phyloP scores from a whole-genome alignment of 106 monocot genomes.

The Amphibolis antarctica region DNA sequence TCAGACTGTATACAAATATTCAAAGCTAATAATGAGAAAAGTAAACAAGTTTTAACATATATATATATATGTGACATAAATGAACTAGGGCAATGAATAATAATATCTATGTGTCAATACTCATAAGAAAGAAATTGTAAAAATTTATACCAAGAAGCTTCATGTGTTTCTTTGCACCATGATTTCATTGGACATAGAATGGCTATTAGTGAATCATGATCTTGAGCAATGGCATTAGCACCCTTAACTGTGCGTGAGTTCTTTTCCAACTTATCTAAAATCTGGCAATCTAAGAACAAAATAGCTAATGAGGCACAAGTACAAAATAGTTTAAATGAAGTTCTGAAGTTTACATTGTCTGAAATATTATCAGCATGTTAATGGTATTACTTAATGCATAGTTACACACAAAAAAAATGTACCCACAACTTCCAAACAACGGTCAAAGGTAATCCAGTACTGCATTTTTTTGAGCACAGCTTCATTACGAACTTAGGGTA shows the following conservation, averaged over 20 bases:
- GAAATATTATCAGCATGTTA: not conserved
- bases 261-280: conserved; percentile 77
- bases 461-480: too few species aligned
- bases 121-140: not conserved
- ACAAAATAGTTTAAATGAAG: not conserved
- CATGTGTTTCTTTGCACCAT: conserved; percentile 11
- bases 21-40: too few species aligned
- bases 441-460: too few species aligned
- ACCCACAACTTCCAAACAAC: too few species aligned
- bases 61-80: too few species aligned
- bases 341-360: not conserved
- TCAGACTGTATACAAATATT: too few species aligned
- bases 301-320: not conserved
- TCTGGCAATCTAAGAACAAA: conserved; percentile 31
- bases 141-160: not conserved
- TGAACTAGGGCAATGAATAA: not conserved
- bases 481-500: too few species aligned
- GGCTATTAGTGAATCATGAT: conserved; percentile 57
- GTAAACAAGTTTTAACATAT: too few species aligned
- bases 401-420: too few species aligned
- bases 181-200: conserved; percentile 51
- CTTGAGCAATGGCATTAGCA: conserved; percentile 61
- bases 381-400: too few species aligned
- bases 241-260: conserved; percentile 82
- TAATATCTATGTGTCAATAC: not conserved